Base-by-base conservation (phyloP, 495 filamentous ascomycete species). In the Chaetomidium leptoderma region DNA sequence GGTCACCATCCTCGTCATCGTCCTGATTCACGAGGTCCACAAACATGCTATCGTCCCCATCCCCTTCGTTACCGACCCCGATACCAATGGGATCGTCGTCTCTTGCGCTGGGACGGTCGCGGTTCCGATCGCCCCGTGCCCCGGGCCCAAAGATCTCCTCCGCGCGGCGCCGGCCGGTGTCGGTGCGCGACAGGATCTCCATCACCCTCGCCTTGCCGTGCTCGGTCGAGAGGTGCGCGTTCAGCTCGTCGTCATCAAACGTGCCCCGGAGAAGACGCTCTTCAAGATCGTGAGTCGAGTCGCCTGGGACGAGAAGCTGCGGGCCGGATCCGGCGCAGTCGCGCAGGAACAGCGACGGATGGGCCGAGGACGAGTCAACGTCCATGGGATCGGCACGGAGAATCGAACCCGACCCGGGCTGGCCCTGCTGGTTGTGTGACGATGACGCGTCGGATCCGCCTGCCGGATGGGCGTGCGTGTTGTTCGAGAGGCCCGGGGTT, bases 1-100 rank as follows among this genome's bases (percentile, higher is more conserved):
- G 46, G 8, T 61, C 57, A 4, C 54, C 37, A 6, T 75, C 69
- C 0, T 76, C 76, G n/a, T 77, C 76, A 30, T 81, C 77, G 27
- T 78, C 77, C 19, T 76, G 67, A 50, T 80, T 76, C 0, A 76
- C 78, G 14, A 81, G 58, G 30, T 81, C 80, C 35, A 74, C 66
- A 60, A 81, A 83, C 75, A 83, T 80, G 64, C 72, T 75, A 53
- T 78, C 72, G 14, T 77, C 75, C 10, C 71, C 70, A 10, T 70
- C 72, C n/a, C 75, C 74, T 39, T 76, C 77, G 9, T 72, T 66
- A 2, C 72, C 72, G 3, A 65, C 56, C 19, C 62, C 65, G 13
- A 67, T 68, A 6, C 67, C 68, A 33, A 72, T 55, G 6, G 65
- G 66, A 16, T 70, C 70, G 32, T 68, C 66, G 21, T 66, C 59